Conservation (phyloP, 371 early-diverging fungal genomes). For the Lichtheimia ramosa region DNA sequence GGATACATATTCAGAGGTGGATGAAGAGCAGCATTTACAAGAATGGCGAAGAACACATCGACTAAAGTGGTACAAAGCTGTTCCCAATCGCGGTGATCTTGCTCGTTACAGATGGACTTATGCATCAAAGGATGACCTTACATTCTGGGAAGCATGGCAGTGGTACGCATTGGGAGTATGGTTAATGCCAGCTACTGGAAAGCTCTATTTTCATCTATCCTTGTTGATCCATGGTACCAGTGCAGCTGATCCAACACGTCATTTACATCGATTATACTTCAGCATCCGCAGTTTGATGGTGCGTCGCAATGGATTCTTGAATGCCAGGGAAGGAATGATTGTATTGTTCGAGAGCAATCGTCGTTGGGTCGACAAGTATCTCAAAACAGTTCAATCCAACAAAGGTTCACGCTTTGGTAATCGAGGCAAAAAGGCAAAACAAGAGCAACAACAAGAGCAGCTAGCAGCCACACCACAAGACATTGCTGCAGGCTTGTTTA, state of each 20-base stretch:
- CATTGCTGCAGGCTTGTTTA: slow-evolving; percentile 41
- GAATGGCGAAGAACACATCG: slow-evolving; percentile 37
- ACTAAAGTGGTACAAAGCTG: slow-evolving; percentile 55
- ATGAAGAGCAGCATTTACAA: slow-evolving; percentile 13
- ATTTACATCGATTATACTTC: slow-evolving; percentile 43
- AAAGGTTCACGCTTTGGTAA: slow-evolving; percentile 3
- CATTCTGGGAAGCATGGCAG: slow-evolving; percentile 49
- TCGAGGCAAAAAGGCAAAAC: slow-evolving; percentile 5
- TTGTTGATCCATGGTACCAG: slow-evolving; percentile 19
- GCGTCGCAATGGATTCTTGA: slow-evolving; percentile 43
- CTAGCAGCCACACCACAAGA: neutral
- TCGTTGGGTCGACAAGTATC: slow-evolving; percentile 30
- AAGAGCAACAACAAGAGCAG: slow-evolving; percentile 5
- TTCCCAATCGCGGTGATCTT: slow-evolving; percentile 58
- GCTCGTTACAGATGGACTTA: slow-evolving; percentile 63
- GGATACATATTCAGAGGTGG: slow-evolving; percentile 13
- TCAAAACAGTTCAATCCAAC: slow-evolving; percentile 7
- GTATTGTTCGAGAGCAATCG: slow-evolving; percentile 47
- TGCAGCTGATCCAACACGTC: slow-evolving; percentile 8
- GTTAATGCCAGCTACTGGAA: slow-evolving; percentile 61
- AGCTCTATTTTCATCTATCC: slow-evolving; percentile 43
- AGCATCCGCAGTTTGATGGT: slow-evolving; percentile 49
- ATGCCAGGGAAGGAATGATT: slow-evolving; percentile 47
- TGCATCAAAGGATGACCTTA: slow-evolving; percentile 13
- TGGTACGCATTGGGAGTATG: slow-evolving; percentile 57